Evolutionary conservation across 345 rosid species (phyloP).

Genomic region (Citrus unshiu): DNA sequence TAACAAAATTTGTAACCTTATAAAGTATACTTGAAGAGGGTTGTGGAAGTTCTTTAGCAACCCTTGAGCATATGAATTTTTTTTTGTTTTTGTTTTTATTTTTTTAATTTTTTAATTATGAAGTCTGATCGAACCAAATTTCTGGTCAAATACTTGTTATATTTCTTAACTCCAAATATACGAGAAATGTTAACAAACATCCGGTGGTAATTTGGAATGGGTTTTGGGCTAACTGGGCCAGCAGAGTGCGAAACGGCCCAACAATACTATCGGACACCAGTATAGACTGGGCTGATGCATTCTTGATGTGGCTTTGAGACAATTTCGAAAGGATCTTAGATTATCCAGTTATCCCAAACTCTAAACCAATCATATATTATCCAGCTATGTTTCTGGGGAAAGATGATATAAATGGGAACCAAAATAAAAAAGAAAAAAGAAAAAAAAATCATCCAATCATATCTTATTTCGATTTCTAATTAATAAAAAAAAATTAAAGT

Average conservation of each 20-base stretch:
- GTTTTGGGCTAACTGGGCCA: neutral
- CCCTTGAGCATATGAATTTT: neutral
- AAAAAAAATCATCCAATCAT: too few relatives aligned
- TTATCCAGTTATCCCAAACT: too few relatives aligned
- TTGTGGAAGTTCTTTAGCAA: neutral
- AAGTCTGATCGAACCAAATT: neutral
- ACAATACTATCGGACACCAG: too few relatives aligned
- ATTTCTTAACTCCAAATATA: neutral
- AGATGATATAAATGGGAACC: too few relatives aligned
- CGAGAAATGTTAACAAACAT: neutral
- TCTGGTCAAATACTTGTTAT: neutral
- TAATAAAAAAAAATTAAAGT: too few relatives aligned
- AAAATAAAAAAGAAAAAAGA: too few relatives aligned
- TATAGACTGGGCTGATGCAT: accelerated
- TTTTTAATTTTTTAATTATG: neutral
- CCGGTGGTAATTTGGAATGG: neutral
- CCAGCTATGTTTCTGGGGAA: too few relatives aligned
- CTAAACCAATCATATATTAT: too few relatives aligned
- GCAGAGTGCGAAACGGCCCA: neutral
- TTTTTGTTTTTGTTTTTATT: neutral
- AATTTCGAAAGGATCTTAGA: too few relatives aligned
- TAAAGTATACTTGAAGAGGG: neutral
- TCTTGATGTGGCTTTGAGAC: too few relatives aligned
- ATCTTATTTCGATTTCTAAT: too few relatives aligned
- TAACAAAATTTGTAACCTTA: too few relatives aligned